Percentiles rank a stretch among this genome's conserved stretches.
Evolutionary conservation across 495 filamentous ascomycete genomes (phyloP).

Genomic region (Penicillium subrubescens): DNA sequence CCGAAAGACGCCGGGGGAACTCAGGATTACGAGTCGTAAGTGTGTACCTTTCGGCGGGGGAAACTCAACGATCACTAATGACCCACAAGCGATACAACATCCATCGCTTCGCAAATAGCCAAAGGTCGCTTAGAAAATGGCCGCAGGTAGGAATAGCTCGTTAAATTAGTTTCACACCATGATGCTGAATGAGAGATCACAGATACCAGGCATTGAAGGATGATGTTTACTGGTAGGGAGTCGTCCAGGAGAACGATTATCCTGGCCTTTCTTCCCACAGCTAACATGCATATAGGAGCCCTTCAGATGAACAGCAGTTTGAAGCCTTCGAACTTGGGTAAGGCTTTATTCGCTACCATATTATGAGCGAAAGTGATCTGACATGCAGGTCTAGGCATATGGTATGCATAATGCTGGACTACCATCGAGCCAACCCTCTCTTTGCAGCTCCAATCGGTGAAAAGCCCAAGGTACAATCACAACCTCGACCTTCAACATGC

Average conservation of each 20-base stretch:
- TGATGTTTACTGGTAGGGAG: conserved; percentile 16
- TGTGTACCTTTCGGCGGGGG: not conserved
- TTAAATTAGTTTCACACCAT: not conserved
- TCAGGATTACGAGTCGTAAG: conserved; percentile 1
- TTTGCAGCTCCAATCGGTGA: conserved; percentile 20
- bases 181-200: not conserved
- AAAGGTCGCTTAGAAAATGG: conserved; percentile 23
- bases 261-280: not conserved
- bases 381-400: conserved; percentile 13
- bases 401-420: conserved; percentile 20
- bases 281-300: conserved; percentile 10
- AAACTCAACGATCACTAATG: not conserved
- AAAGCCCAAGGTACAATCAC: conserved; percentile 4
- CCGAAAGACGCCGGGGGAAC: not conserved
- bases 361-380: not conserved
- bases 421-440: conserved; percentile 16
- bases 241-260: not conserved
- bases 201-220: conserved; percentile 21
- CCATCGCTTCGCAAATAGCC: conserved; percentile 18
- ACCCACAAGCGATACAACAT: conserved; percentile 17
- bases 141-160: conserved; percentile 11
- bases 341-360: not conserved
- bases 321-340: conserved; percentile 26
- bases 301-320: conserved; percentile 24
- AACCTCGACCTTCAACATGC: not conserved